These are phyloP conservation scores for Glarea lozoyensis DNA, from an alignment of 495 filamentous ascomycete genomes.

Conservation along the genomic window DNA sequence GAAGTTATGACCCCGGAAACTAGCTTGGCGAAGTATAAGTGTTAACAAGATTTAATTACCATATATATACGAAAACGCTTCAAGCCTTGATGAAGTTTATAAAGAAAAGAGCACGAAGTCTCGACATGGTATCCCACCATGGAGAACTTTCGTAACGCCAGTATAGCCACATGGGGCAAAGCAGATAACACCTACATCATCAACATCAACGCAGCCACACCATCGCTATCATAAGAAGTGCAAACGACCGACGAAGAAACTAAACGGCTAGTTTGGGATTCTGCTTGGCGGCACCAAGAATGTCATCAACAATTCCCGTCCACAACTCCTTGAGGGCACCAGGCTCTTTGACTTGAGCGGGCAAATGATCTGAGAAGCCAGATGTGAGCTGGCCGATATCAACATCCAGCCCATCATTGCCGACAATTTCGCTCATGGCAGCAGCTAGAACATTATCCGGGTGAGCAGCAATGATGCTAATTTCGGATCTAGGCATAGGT, in stretches of 20 bases:
- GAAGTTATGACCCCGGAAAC: too few relatives aligned
- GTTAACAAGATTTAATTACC: too few relatives aligned
- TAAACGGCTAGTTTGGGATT: slow-evolving; percentile 8
- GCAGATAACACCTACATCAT: too few relatives aligned
- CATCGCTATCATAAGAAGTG: background rate
- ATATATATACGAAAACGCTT: too few relatives aligned
- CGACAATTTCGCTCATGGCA: slow-evolving; percentile 21
- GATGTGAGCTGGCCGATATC: slow-evolving; percentile 12
- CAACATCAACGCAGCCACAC: too few relatives aligned
- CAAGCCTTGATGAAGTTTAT: too few relatives aligned
- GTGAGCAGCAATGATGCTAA: slow-evolving; percentile 18
- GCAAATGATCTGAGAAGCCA: slow-evolving; percentile 1
- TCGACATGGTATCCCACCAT: too few relatives aligned
- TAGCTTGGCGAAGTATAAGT: too few relatives aligned
- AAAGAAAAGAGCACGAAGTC: too few relatives aligned
- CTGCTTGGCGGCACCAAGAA: slow-evolving; percentile 14
- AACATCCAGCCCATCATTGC: slow-evolving; percentile 20
- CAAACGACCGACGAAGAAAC: slow-evolving; percentile 3
- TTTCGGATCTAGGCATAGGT: slow-evolving; percentile 15
- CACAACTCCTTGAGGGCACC: slow-evolving; percentile 17
- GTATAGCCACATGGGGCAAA: too few relatives aligned
- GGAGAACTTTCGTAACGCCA: too few relatives aligned
- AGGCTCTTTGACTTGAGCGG: slow-evolving; percentile 9
- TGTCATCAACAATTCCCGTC: slow-evolving; percentile 20
- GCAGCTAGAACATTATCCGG: slow-evolving; percentile 14